A percentile compares a stretch with the other conserved stretches of the same genome.
phyloP scores from a whole-genome alignment of 169 alveolate genomes.

The Eimeria falciformis region DNA sequence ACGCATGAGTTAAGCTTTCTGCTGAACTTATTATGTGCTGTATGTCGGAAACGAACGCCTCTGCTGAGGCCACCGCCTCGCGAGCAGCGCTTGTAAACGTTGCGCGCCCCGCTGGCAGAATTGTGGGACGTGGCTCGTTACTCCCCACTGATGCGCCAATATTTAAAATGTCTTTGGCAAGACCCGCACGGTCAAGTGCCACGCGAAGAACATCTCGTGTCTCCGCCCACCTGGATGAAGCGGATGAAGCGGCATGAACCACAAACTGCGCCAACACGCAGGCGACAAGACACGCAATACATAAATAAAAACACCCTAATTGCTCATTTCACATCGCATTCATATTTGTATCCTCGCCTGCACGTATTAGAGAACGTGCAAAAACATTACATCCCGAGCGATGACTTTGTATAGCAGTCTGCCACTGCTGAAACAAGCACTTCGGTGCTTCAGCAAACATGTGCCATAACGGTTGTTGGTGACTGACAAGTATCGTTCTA shows the following conservation, averaged over 20 bases:
- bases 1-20: background rate
- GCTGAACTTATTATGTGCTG: conserved; percentile 20
- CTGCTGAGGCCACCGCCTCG: conserved; percentile 48
- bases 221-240: background rate
- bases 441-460: too few species aligned
- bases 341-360: too few species aligned
- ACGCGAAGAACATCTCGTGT: conserved; percentile 39
- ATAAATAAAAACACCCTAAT: background rate
- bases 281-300: background rate
- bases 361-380: too few species aligned
- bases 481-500: conserved; percentile 58
- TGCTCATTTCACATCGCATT: too few species aligned
- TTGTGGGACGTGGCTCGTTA: background rate
- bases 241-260: conserved; percentile 39
- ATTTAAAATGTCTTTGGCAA: conserved; percentile 23
- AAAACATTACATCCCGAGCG: too few species aligned
- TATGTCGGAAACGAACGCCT: conserved; percentile 47
- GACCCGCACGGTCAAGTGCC: conserved; percentile 35
- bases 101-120: background rate
- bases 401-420: too few species aligned
- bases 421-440: too few species aligned
- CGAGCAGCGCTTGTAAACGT: background rate
- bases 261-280: conserved; percentile 19
- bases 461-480: background rate
- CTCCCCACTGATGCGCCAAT: background rate